phyloP scores from a whole-genome alignment of 306 rosid genomes.

The Nissolia schottii region DNA sequence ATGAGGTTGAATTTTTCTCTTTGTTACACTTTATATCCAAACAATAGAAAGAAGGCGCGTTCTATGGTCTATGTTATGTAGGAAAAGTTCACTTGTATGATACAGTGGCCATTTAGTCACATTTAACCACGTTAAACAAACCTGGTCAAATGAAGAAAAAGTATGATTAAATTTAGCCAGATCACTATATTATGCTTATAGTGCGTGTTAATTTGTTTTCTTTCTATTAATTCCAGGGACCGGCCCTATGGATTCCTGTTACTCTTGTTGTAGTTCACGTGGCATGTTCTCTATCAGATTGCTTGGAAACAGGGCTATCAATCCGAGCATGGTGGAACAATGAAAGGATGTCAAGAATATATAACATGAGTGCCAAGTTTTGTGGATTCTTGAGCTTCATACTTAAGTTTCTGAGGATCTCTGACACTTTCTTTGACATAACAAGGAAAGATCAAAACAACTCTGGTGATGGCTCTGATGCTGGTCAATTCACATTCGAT shows the following conservation, averaged over 20 bases:
- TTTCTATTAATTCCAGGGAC: conserved; percentile 20
- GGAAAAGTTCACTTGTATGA: no score
- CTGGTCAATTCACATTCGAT: conserved; percentile 42
- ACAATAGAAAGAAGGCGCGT: no score
- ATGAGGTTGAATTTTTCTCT: no score
- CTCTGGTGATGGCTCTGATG: conserved; percentile 11
- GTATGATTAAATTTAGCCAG: background rate
- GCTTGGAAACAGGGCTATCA: conserved; percentile 34
- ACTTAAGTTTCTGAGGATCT: conserved; percentile 39
- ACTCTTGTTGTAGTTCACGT: conserved; percentile 23
- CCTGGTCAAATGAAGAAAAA: no score
- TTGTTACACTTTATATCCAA: no score
- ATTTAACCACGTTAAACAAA: no score
- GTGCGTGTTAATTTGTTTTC: background rate
- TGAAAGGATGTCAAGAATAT: conserved; percentile 50
- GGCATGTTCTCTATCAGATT: conserved; percentile 27
- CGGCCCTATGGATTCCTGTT: conserved; percentile 25
- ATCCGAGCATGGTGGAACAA: conserved; percentile 76
- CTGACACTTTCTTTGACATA: conserved; percentile 45
- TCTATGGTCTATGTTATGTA: no score
- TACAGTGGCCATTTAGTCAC: no score
- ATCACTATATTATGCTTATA: background rate
- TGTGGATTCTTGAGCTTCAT: conserved; percentile 36
- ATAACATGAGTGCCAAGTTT: conserved; percentile 34
- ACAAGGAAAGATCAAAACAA: conserved; percentile 47